A percentile compares a stretch with the other conserved stretches of the same genome.
Conservation (phyloP, 495 filamentous ascomycete genomes). For the Penicillium paxilli region DNA sequence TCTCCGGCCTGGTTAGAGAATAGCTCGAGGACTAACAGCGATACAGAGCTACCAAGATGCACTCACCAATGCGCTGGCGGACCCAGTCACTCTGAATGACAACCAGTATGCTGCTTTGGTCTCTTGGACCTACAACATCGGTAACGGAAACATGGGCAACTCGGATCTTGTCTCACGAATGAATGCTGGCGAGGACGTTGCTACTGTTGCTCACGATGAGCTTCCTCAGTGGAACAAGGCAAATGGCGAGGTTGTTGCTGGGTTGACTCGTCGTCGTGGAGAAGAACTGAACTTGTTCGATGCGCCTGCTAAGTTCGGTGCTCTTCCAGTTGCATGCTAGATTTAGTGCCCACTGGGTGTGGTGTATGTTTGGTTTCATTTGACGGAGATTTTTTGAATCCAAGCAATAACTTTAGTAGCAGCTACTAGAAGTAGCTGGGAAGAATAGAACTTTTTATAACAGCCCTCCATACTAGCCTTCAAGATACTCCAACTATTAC, state of each 20-base stretch:
- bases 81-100: slow-evolving; percentile 24
- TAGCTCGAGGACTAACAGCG: neutral
- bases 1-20: neutral
- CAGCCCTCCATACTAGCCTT: no score
- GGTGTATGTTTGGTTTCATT: neutral
- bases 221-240: slow-evolving; percentile 49
- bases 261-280: slow-evolving; percentile 37
- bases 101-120: slow-evolving; percentile 27
- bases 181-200: slow-evolving; percentile 43
- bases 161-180: slow-evolving; percentile 45
- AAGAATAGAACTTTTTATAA: neutral
- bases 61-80: slow-evolving; percentile 15
- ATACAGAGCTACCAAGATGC: slow-evolving; percentile 22
- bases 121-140: slow-evolving; percentile 24
- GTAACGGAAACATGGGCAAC: slow-evolving; percentile 14
- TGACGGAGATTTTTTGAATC: neutral
- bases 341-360: no score
- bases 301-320: slow-evolving; percentile 20
- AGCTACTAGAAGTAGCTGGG: neutral
- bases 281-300: slow-evolving; percentile 45
- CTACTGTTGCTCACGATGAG: slow-evolving; percentile 41
- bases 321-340: slow-evolving; percentile 26
- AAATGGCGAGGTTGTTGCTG: slow-evolving; percentile 35
- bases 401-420: neutral
- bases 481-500: no score